Conservation (phyloP, 495 filamentous ascomycete genomes). For the Barbatosphaeria neglecta region DNA sequence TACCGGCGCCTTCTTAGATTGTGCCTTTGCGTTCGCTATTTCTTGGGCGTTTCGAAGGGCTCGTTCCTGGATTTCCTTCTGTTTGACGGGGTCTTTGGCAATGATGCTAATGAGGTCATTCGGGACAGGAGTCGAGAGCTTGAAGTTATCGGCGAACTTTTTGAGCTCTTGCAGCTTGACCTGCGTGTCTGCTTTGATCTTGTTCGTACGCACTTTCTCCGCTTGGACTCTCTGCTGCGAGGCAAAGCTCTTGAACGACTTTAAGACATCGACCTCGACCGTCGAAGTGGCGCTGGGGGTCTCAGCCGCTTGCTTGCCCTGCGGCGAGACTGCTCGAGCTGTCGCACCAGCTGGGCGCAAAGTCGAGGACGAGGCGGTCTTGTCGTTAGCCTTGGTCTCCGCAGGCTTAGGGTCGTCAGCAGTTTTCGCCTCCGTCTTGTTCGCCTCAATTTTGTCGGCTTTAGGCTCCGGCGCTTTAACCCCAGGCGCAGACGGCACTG, state of each 20-base stretch:
- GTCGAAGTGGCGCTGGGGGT: conserved; percentile 57
- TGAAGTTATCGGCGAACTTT: conserved; percentile 90
- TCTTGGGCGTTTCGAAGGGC: conserved; percentile 58
- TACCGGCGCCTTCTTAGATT: conserved; percentile 27
- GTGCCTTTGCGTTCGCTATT: conserved; percentile 29
- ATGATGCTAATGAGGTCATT: conserved; percentile 88
- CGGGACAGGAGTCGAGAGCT: conserved; percentile 81
- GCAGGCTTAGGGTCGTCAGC: neutral
- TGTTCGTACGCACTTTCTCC: conserved; percentile 62
- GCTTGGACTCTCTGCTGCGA: conserved; percentile 36
- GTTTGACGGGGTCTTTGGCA: conserved; percentile 86
- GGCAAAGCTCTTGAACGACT: conserved; percentile 75
- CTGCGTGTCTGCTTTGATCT: conserved; percentile 73
- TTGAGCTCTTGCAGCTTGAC: conserved; percentile 87
- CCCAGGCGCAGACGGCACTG: conserved; percentile 4
- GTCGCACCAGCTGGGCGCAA: conserved; percentile 19
- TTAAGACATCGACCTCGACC: conserved; percentile 65
- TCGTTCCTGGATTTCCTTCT: conserved; percentile 82
- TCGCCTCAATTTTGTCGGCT: conserved; percentile 14
- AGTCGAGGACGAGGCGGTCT: conserved; percentile 8
- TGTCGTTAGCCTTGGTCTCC: conserved; percentile 3
- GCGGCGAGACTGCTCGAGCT: conserved; percentile 26
- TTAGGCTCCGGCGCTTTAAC: conserved; percentile 7
- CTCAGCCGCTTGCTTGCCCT: conserved; percentile 23
- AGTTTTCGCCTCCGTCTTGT: conserved; percentile 7